Percentiles rank a stretch among this genome's conserved stretches.
Evolutionary conservation across 352 stramenopile species (phyloP).

Genomic region (Blastocystis sp.): DNA sequence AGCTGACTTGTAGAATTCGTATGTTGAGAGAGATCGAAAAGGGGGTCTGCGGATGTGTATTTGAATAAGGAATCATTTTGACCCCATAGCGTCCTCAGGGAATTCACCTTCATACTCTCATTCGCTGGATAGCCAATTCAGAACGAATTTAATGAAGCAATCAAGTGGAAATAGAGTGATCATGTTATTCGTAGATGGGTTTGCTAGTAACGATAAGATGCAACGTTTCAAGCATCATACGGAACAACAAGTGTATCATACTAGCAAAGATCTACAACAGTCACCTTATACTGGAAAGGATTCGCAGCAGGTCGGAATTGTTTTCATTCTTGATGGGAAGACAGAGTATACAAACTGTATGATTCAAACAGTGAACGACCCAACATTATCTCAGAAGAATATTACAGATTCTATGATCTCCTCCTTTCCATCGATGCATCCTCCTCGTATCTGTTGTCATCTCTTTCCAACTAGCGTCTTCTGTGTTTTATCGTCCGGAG

Average conservation of each 20-base stretch:
- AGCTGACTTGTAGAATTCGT: too few relatives aligned
- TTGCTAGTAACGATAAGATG: constrained; percentile 1
- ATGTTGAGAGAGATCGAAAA: too few relatives aligned
- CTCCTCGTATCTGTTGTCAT: background rate
- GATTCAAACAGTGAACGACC: constrained; percentile 26
- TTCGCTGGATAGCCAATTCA: too few relatives aligned
- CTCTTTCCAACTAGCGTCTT: too few relatives aligned
- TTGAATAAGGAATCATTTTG: too few relatives aligned
- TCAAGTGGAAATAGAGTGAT: too few relatives aligned
- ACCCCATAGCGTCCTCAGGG: too few relatives aligned
- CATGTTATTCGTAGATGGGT: background rate
- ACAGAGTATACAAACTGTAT: constrained; percentile 47
- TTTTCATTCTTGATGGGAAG: background rate
- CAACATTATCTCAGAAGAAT: background rate
- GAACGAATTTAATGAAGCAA: too few relatives aligned
- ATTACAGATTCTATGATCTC: background rate
- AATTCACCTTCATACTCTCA: too few relatives aligned
- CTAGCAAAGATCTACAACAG: background rate
- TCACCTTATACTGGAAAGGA: background rate
- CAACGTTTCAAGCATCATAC: constrained; percentile 34
- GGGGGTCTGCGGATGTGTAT: too few relatives aligned
- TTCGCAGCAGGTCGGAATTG: background rate
- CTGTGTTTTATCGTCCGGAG: too few relatives aligned
- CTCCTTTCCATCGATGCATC: background rate
- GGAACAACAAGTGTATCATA: constrained; percentile 25